Percentiles rank a stretch among this genome's conserved stretches.
Conservation (phyloP, 441 rosid genomes). For the Arabidopsis lyrata region DNA sequence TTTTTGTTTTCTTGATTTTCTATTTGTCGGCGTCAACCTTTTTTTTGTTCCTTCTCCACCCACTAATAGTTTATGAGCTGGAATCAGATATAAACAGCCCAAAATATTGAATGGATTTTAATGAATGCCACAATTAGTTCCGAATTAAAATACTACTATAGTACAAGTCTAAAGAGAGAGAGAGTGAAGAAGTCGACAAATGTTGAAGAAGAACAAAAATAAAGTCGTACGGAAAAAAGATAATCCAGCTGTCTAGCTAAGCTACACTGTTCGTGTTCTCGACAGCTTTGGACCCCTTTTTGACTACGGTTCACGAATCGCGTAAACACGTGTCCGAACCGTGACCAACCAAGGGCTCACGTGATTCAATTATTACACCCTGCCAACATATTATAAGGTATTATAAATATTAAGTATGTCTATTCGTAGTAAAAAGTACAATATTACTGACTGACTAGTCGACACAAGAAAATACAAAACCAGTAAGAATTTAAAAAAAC, state of each 20-base stretch:
- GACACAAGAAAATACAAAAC: conserved; percentile 8
- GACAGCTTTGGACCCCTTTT: conserved; percentile 36
- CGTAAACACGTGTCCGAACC: conserved; percentile 21
- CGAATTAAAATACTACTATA: background rate
- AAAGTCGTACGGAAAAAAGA: conserved; percentile 32
- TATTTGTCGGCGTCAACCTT: conserved; percentile 34
- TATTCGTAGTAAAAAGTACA: conserved; percentile 25
- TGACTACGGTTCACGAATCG: conserved; percentile 20
- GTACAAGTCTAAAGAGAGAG: background rate
- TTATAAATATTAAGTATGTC: background rate
- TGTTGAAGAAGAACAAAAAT: conserved; percentile 17
- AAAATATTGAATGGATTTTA: conserved; percentile 33
- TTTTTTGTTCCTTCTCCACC: conserved; percentile 6
- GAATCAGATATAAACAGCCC: conserved; percentile 31
- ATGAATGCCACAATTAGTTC: conserved; percentile 7
- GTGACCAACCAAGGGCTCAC: conserved; percentile 38
- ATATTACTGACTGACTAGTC: conserved; percentile 2
- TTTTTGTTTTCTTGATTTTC: background rate
- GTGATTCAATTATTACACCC: conserved; percentile 41
- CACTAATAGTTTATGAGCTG: conserved; percentile 37
- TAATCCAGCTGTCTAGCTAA: conserved; percentile 35
- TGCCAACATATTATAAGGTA: conserved; percentile 5
- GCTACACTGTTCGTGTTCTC: conserved; percentile 20
- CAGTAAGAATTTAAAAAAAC: background rate
- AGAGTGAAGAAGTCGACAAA: conserved; percentile 32